phyloP scores from a whole-genome alignment of 441 rosid genomes.

The Gossypium armourianum region DNA sequence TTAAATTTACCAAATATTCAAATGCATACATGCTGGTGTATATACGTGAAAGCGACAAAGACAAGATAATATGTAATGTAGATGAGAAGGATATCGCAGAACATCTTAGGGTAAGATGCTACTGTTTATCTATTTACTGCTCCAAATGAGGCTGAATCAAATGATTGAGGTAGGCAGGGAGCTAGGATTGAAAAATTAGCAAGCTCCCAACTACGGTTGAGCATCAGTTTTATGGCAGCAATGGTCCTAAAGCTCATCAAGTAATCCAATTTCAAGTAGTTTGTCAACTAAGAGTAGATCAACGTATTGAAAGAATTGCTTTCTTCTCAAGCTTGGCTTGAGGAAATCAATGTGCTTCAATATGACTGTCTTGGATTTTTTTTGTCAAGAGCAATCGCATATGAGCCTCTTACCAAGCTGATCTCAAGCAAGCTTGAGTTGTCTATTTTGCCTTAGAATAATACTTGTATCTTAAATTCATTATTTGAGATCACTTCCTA shows the following conservation, averaged over 20 bases:
- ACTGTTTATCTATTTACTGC: constrained; percentile 10
- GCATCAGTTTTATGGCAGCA: background rate
- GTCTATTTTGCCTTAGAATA: background rate
- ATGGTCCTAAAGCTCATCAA: background rate
- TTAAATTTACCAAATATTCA: constrained; percentile 42
- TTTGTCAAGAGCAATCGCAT: constrained; percentile 11
- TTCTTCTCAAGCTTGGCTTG: constrained; percentile 13
- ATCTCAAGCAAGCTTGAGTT: background rate
- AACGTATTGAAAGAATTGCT: constrained; percentile 4
- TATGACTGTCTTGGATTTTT: background rate
- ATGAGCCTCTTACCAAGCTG: constrained; percentile 4
- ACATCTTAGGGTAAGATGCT: constrained; percentile 38
- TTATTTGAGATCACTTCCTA: background rate
- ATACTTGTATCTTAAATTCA: background rate
- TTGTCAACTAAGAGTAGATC: constrained; percentile 7
- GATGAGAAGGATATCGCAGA: constrained; percentile 48
- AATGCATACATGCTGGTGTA: constrained; percentile 54
- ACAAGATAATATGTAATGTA: constrained; percentile 39
- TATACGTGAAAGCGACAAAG: constrained; percentile 47
- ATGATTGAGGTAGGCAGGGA: background rate
- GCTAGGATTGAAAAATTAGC: background rate
- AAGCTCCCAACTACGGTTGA: background rate
- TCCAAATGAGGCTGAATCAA: constrained; percentile 6
- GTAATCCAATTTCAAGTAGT: constrained; percentile 10
- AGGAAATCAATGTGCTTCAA: constrained; percentile 9